A percentile compares a stretch with the other conserved stretches of the same genome.
Evolutionary conservation across 1,284 basidiomycete species (phyloP).

Genomic region (Irpex lacteus): DNA sequence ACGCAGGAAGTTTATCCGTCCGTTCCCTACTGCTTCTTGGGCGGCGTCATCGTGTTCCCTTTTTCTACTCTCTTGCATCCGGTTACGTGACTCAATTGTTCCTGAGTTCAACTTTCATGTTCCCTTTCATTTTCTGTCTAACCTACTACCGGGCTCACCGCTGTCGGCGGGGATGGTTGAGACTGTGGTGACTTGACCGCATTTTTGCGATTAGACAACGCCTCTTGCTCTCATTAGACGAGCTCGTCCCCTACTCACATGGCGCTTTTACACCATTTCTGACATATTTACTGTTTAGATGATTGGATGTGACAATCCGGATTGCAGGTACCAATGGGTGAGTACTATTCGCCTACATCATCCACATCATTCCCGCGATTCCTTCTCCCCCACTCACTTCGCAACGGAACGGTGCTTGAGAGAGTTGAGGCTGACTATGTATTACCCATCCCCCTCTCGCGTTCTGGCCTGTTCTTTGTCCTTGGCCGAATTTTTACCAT

Average conservation of each 20-base stretch:
- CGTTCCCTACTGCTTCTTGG: not conserved
- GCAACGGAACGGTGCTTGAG: not conserved
- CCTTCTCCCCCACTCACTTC: not conserved
- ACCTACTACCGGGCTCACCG: not conserved
- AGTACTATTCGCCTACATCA: slow-evolving; percentile 26
- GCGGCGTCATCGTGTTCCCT: not conserved
- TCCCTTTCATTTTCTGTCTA: not conserved
- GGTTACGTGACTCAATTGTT: not conserved
- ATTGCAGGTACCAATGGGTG: slow-evolving; percentile 73
- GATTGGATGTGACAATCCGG: slow-evolving; percentile 69
- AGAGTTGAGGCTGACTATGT: not conserved
- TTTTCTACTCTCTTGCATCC: not conserved
- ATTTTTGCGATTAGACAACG: not conserved
- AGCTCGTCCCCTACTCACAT: not conserved
- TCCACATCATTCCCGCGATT: not conserved
- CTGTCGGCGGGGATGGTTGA: not conserved
- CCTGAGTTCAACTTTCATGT: not conserved
- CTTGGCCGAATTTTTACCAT: not conserved
- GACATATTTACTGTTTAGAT: slow-evolving; percentile 38
- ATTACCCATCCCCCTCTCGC: not conserved
- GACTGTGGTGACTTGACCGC: not conserved
- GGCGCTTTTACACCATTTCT: not conserved
- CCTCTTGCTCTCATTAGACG: too few species aligned
- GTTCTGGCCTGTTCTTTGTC: not conserved
- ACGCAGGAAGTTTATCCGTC: not conserved